Evolutionary conservation across 208 protist genomes (phyloP).

Genomic region (Crithidia thermophila): DNA sequence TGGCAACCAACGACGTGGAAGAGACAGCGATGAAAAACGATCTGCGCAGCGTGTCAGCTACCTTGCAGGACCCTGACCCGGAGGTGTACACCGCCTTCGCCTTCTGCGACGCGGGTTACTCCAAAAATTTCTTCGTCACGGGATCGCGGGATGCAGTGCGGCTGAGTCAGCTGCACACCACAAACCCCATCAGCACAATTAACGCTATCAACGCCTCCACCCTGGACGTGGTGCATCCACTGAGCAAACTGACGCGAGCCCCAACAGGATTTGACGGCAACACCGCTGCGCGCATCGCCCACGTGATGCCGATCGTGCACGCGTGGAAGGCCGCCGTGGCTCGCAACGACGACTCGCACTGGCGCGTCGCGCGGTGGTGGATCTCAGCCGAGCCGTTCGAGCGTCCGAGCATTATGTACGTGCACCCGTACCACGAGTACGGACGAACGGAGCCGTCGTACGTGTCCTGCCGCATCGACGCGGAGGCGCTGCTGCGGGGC

Average conservation of each 20-base stretch:
- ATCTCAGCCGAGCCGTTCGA: constrained; percentile 10
- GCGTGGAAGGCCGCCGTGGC: constrained; percentile 13
- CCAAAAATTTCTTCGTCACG: background rate
- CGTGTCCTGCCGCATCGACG: constrained; percentile 18
- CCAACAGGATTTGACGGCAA: constrained; percentile 10
- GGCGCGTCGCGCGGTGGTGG: constrained; percentile 20
- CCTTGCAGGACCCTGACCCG: background rate
- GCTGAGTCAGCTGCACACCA: background rate
- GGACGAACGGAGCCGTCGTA: constrained; percentile 11
- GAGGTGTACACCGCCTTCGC: constrained; percentile 15
- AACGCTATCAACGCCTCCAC: constrained; percentile 10
- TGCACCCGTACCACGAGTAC: constrained; percentile 14
- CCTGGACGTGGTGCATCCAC: background rate
- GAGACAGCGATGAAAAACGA: background rate
- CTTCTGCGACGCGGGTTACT: constrained; percentile 6
- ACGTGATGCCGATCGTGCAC: constrained; percentile 17
- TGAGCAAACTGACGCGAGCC: background rate
- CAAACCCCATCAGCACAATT: background rate
- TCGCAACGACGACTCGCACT: constrained; percentile 7
- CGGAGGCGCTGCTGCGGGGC: constrained; percentile 19
- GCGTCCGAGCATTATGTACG: constrained; percentile 5
- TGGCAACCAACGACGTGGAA: too few species aligned
- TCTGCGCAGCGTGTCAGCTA: too few species aligned
- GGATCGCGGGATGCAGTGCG: background rate
- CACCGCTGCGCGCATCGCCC: background rate